Evolutionary conservation across 768 basidiomycete genomes (phyloP).

Genomic region (Auriscalpium orientale): DNA sequence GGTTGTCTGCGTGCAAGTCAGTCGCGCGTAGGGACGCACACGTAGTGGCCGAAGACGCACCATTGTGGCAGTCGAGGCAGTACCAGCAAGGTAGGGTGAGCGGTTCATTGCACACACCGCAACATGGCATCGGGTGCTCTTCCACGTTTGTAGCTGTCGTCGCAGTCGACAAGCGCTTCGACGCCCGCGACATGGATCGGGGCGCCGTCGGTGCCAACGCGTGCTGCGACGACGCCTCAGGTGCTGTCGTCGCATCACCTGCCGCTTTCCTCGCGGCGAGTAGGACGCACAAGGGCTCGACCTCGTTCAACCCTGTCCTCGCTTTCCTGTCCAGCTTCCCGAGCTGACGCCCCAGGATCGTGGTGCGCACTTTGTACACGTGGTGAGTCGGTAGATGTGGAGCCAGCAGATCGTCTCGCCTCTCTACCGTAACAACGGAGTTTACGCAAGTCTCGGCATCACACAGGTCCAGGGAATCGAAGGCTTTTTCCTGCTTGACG

Average conservation of each 20-base stretch:
- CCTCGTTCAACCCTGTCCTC: not conserved
- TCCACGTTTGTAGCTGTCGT: no score
- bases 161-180: no score
- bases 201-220: not conserved
- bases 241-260: not conserved
- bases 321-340: not conserved
- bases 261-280: not conserved
- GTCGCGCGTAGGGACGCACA: not conserved
- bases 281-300: not conserved
- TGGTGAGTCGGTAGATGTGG: slow-evolving; percentile 25
- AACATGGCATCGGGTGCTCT: slow-evolving; percentile 3
- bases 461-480: slow-evolving; percentile 25
- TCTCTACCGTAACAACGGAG: slow-evolving; percentile 3
- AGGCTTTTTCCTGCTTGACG: not conserved
- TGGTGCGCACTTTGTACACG: slow-evolving; percentile 21
- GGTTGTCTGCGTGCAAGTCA: not conserved
- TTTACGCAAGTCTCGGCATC: slow-evolving; percentile 18
- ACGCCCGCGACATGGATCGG: not conserved
- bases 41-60: not conserved
- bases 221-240: not conserved
- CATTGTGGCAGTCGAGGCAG: slow-evolving; percentile 19
- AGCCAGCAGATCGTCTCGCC: slow-evolving; percentile 11
- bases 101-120: slow-evolving; percentile 12
- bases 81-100: slow-evolving; percentile 23
- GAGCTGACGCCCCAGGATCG: not conserved